A percentile compares a stretch with the other conserved stretches of the same genome.
Evolutionary conservation across 768 basidiomycete genomes (phyloP).

Genomic region (Coprinopsis marcescibilis): DNA sequence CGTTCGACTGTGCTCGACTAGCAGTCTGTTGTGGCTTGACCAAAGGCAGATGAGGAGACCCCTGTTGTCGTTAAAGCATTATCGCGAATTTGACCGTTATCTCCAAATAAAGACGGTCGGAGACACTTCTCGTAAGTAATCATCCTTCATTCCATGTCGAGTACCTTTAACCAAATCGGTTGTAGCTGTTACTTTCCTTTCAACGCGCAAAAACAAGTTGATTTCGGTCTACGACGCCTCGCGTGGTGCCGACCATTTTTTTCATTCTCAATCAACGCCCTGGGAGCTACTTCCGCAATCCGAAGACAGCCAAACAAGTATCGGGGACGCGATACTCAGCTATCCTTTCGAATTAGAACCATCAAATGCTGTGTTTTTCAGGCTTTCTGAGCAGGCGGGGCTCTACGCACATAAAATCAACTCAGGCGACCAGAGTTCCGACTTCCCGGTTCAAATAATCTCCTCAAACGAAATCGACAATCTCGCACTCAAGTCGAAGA

Average conservation of each 20-base stretch:
- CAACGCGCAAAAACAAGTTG: conserved; percentile 53
- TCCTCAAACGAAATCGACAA: conserved; percentile 30
- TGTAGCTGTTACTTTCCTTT: conserved; percentile 51
- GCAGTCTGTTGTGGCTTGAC: conserved; percentile 67
- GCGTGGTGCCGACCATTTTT: conserved; percentile 29
- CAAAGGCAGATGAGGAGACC: conserved; percentile 51
- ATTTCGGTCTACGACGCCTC: conserved; percentile 63
- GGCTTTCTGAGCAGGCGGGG: conserved; percentile 39
- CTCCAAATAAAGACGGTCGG: conserved; percentile 38
- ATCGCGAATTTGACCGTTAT: conserved; percentile 53
- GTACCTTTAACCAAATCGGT: not conserved
- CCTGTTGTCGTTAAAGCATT: conserved; percentile 56
- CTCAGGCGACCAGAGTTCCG: conserved; percentile 10
- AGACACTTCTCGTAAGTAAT: conserved; percentile 10
- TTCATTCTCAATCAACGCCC: conserved; percentile 42
- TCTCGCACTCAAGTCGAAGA: conserved; percentile 24
- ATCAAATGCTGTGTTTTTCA: conserved; percentile 26
- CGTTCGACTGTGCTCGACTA: conserved; percentile 53
- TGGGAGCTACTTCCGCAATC: conserved; percentile 33
- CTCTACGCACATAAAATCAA: conserved; percentile 38
- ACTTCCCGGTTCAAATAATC: conserved; percentile 8
- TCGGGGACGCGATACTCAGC: conserved; percentile 18
- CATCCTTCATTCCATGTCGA: not conserved
- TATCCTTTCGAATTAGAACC: conserved; percentile 21
- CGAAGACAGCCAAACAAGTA: not conserved